Conservation (phyloP, 495 filamentous ascomycete species). For the Penicillium dipodomyicola region DNA sequence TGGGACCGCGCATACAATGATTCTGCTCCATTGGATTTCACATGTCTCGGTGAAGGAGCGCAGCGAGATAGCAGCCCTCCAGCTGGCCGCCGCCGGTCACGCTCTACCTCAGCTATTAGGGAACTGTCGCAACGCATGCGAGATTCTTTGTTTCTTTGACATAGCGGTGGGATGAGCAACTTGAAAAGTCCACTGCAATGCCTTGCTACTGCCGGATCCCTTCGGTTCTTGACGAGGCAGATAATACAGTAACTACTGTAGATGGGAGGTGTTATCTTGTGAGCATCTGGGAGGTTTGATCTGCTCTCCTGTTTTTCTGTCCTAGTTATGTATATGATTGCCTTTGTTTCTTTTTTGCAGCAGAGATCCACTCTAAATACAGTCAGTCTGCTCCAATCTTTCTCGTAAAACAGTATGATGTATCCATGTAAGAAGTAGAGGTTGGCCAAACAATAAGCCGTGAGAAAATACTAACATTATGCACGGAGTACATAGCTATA, state of each 20-base stretch:
- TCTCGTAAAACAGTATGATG: neutral
- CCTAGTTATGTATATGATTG: neutral
- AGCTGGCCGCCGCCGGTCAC: neutral
- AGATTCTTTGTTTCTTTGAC: neutral
- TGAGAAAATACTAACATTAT: neutral
- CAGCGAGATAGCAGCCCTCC: neutral
- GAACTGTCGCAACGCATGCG: neutral
- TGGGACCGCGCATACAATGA: too few species aligned
- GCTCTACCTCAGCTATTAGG: neutral
- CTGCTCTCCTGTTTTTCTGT: neutral
- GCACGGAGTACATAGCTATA: neutral
- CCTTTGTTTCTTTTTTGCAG: neutral
- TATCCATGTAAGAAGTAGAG: neutral
- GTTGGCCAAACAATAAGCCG: neutral
- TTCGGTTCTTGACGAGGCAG: neutral
- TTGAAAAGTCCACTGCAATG: neutral
- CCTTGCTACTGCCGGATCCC: neutral
- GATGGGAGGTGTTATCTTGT: neutral
- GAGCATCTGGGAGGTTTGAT: neutral
- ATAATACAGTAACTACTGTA: neutral
- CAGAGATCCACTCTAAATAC: neutral
- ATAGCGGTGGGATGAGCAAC: neutral
- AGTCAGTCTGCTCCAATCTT: neutral
- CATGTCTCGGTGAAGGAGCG: too few species aligned
- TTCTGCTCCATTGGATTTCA: neutral